Percentiles rank a stretch among this genome's conserved stretches.
Conservation (phyloP, 345 rosid species). For the Geranium rotundifolium region DNA sequence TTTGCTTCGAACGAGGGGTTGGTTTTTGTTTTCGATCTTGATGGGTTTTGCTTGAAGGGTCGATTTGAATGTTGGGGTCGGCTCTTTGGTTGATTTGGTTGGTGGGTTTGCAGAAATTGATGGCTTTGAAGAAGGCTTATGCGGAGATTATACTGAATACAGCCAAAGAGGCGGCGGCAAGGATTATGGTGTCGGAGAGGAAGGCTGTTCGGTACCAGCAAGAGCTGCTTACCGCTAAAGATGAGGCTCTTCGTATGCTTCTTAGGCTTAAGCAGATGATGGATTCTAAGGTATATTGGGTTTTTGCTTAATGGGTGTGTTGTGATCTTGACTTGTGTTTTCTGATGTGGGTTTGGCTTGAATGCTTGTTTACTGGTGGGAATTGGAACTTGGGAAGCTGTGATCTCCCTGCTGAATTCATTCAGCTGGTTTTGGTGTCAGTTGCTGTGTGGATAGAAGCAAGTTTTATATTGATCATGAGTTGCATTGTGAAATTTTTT, state of each 20-base stretch:
- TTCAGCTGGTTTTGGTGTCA: conserved; percentile 6
- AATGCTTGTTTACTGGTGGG: background rate
- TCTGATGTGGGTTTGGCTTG: background rate
- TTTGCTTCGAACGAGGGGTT: conserved; percentile 6
- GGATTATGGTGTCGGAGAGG: conserved; percentile 74
- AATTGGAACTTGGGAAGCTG: no score
- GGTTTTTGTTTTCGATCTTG: conserved; percentile 11
- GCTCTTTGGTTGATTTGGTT: conserved; percentile 14
- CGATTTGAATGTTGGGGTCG: conserved; percentile 4
- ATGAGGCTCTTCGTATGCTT: conserved; percentile 64
- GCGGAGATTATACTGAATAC: conserved; percentile 84
- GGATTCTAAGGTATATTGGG: conserved; percentile 55
- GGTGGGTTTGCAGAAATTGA: conserved; percentile 40
- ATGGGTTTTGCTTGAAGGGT: conserved; percentile 9
- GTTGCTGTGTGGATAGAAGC: background rate
- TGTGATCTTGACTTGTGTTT: conserved; percentile 4
- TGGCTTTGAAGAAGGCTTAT: conserved; percentile 86
- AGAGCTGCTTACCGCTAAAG: conserved; percentile 60
- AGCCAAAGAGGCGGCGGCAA: conserved; percentile 87
- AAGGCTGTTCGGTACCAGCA: conserved; percentile 53
- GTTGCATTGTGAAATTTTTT: no score
- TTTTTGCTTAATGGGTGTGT: conserved; percentile 2
- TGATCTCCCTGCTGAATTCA: background rate
- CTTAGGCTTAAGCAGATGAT: conserved; percentile 72
- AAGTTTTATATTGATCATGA: background rate